Evolutionary conservation across 2,329 filamentous ascomycete genomes (phyloP).

Genomic region (Cordyceps cicadae): DNA sequence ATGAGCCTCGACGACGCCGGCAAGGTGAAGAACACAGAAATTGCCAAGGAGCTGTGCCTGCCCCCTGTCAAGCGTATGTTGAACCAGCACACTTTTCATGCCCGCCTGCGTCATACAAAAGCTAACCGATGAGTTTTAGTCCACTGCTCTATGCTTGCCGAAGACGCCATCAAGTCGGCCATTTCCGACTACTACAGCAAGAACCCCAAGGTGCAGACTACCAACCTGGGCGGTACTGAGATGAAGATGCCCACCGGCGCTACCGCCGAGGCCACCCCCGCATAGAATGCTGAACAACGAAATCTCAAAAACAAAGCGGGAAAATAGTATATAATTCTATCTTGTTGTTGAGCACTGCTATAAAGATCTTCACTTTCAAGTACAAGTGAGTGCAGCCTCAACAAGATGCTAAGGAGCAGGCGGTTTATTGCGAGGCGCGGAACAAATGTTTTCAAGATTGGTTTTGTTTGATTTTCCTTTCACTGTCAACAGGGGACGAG

Average conservation of each 20-base stretch:
- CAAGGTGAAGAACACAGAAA: conserved; percentile 93
- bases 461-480: not conserved
- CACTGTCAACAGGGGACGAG: not conserved
- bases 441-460: not conserved
- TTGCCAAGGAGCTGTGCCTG: conserved; percentile 88
- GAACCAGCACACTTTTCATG: not conserved
- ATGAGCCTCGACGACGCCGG: conserved; percentile 92
- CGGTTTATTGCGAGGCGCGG: not conserved
- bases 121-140: conserved; percentile 41
- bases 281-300: conserved; percentile 2
- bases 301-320: not conserved
- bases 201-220: conserved; percentile 47
- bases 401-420: not conserved
- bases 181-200: conserved; percentile 87
- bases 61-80: conserved; percentile 77
- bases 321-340: not conserved
- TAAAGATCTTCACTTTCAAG: not conserved
- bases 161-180: conserved; percentile 85
- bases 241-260: conserved; percentile 38
- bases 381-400: not conserved
- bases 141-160: conserved; percentile 85
- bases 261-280: conserved; percentile 30
- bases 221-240: conserved; percentile 68
- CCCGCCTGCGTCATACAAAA: not conserved
- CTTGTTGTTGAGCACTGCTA: not conserved